Evolutionary conservation across 2,329 filamentous ascomycete species (phyloP), one percentile per base, ranked within the genome.

Genomic region (Colletotrichum destructivum): DNA sequence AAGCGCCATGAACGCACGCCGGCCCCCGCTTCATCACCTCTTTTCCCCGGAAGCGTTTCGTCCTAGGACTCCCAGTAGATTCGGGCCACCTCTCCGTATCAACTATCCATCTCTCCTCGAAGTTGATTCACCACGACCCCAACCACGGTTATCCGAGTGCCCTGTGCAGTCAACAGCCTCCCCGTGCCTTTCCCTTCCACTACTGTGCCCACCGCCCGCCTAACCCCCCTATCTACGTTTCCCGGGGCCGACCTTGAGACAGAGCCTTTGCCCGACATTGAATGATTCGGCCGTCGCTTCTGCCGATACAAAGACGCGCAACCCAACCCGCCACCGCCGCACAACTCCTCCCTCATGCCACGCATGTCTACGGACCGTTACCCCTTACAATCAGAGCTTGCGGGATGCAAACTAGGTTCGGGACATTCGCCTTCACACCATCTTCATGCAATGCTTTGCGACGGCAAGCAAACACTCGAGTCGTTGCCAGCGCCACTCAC

Each of bases 261-360:
- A 62, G 57, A 68, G 35, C 44, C 46, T 44, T 47, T 46, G 51
- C 51, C 51, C 21, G 51, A 52, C 23, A n/a, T 49, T 42, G 47
- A 51, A 52, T 52, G 56, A 46, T 51, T 44, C 64, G 64, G 64
- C 31, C 68, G 16, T 40, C 13, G 23, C 56, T 26, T 21, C 26
- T 71, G 44, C 57, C 63, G 63, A 67, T 4, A 62, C 51, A 31
- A 46, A 44, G 51, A 71, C 68, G 51, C 44, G 49, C 68, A 67
- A 62, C 23, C 23, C 47, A 18, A 51, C 31, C 23, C 23, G 21
- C 11, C 18, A 55, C 38, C 38, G 16, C 21, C 26, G 31, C 31
- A 31, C 31, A 18, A 23, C 21, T 21, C 54, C 31, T 26, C 66
- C 54, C 46, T 31, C 44, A 59, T 59, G 21, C 35, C 52, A 21